Base-by-base conservation (phyloP, 129 eudicot species). In the Chrysanthemum seticuspe region DNA sequence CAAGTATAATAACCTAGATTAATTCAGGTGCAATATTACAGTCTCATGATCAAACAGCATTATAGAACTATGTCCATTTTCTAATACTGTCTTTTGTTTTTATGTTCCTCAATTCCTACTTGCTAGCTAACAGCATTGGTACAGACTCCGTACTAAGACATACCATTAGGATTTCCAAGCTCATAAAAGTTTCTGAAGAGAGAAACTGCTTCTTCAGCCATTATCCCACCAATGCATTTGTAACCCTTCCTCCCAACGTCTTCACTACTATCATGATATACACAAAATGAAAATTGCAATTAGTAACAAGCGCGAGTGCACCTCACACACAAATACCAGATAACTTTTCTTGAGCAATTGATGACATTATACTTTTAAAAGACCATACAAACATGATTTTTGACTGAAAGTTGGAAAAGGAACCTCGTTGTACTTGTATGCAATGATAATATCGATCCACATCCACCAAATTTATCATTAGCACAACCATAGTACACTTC, bases 391-490 rank as follows among this genome's bases (percentile, higher is more conserved):
- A 40, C 47, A 40, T 40, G 10, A 6, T 40, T 40, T 40, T 40
- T 40, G 47, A 40, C 10, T 40, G 10, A 40, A 40, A 40, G 47
- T 40, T 60, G 10, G 27, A 57, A 78, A 56, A 21, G 60, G 40
- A 34, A 87, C 90, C 92, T 77, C 21, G 79, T 69, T 48, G 75
- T 40, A 75, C 68, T 71, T 52, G 80, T 67, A 76, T 95, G 99
- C 76, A 95, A 72, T 1, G 97, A 85, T 60, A 95, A 74, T 76
- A 95, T 80, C 16, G 99, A 95, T 67, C 97, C 99, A 85, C 99
- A 90, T 12, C 99, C 97, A 74, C 99, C 97, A 80, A 93, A 93
- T 65, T 90, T 95, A 79, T 95, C 99, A 76, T 95, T 90, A 19
- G 85, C 86, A 83, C 99, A 95, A 31, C 99, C 99, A 81, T 88